Percentiles rank a stretch among this genome's conserved stretches.
These are phyloP conservation scores for Globisporangium okanoganense DNA, from an alignment of 352 stramenopile genomes.

Conservation along the genomic window DNA sequence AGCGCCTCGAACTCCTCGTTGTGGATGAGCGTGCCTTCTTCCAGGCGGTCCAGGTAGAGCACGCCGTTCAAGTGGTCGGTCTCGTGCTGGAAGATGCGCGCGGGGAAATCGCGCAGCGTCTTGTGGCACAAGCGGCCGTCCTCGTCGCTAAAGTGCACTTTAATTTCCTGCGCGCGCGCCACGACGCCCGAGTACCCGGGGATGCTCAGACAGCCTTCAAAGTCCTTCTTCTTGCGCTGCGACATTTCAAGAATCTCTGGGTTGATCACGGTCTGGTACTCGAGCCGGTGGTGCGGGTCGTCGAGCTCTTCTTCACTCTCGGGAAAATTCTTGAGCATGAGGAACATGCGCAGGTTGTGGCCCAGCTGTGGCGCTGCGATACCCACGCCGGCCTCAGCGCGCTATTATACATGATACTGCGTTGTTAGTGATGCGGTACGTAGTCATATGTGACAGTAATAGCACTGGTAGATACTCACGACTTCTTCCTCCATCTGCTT, in stretches of 20 bases:
- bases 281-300: conserved; percentile 22
- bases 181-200: conserved; percentile 79
- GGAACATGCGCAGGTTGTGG: conserved; percentile 75
- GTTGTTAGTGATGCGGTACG: neutral
- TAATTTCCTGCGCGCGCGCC: conserved; percentile 50
- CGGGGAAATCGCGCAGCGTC: conserved; percentile 69
- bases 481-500: conserved; percentile 68
- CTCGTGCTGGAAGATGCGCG: conserved; percentile 83
- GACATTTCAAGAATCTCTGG: conserved; percentile 63
- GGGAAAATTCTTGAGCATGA: conserved; percentile 74
- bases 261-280: conserved; percentile 81
- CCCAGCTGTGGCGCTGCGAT: conserved; percentile 76
- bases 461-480: neutral
- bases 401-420: conserved; percentile 22
- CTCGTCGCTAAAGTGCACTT: conserved; percentile 56
- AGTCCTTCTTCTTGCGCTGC: conserved; percentile 54
- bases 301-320: conserved; percentile 50
- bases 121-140: conserved; percentile 49
- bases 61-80: conserved; percentile 76
- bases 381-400: conserved; percentile 61
- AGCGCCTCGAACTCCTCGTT: conserved; percentile 78
- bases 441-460: neutral
- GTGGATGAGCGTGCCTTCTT: conserved; percentile 69
- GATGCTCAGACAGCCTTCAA: conserved; percentile 83
- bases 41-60: conserved; percentile 72